A percentile compares a stretch with the other conserved stretches of the same genome.
These are phyloP conservation scores for Aspergillus sp. DNA, from an alignment of 2,329 filamentous ascomycete species.

Conservation along the genomic window DNA sequence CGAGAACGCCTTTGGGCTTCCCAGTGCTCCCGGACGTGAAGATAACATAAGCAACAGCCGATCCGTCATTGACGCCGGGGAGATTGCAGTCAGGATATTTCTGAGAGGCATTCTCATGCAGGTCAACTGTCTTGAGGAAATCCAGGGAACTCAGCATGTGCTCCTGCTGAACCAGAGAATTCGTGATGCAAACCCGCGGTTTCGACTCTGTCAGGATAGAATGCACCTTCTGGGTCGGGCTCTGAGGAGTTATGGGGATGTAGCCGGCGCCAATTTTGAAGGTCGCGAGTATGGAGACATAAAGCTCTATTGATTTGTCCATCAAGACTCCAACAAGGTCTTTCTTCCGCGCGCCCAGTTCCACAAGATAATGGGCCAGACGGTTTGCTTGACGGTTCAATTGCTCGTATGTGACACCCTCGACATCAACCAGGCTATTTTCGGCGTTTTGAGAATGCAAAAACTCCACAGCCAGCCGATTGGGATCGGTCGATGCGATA, in stretches of 20 bases:
- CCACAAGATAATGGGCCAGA: constrained; percentile 21
- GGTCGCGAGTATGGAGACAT: constrained; percentile 34
- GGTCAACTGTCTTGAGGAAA: constrained; percentile 19
- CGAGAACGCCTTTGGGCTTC: constrained; percentile 31
- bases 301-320: constrained; percentile 27
- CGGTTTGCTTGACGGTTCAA: constrained; percentile 25
- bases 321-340: constrained; percentile 31
- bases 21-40: constrained; percentile 32
- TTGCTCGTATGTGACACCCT: constrained; percentile 24
- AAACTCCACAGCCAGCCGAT: constrained; percentile 21
- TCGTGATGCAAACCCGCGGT: constrained; percentile 26
- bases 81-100: not conserved
- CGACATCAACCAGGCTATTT: constrained; percentile 9
- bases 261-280: constrained; percentile 36
- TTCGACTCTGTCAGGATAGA: constrained; percentile 7
- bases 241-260: constrained; percentile 34
- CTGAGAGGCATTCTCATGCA: constrained; percentile 16
- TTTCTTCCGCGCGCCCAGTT: constrained; percentile 16
- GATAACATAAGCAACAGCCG: constrained; percentile 28
- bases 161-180: constrained; percentile 16
- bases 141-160: constrained; percentile 15
- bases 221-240: constrained; percentile 29
- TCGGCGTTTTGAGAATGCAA: constrained; percentile 17
- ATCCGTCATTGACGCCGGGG: not conserved
- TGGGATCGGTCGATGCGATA: constrained; percentile 14